Evolutionary conservation across 306 rosid species (phyloP), one percentile per base, ranked within the genome.

Genomic region (Sesbania bispinosa): DNA sequence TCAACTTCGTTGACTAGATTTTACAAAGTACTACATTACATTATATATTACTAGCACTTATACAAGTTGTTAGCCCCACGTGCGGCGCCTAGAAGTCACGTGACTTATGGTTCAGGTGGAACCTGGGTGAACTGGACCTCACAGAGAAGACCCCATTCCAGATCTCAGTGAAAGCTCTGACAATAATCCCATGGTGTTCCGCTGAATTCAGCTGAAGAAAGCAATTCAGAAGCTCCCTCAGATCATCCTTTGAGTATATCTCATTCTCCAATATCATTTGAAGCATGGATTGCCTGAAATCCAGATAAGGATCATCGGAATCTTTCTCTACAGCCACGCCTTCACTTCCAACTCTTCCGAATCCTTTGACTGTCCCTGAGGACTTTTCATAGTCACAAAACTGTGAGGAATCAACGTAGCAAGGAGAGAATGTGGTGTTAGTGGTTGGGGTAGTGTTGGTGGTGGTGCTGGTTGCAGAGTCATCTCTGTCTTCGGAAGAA

Each of bases 241-340:
- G 86, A 36, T 85, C 99, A 1, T 89, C 85, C 42, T 94, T 94
- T 0, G 91, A 82, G 80, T 91, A 91, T 15, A 94, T 91, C 78
- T 94, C 90, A 39, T 94, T 94, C 83, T 94, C 96, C 80, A 91
- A 32, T 20, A 94, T 91, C 99, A 94, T 94, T 57, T 91, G 95
- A 0, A 91, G 87, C 99, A 94, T 94, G 4, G 99, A 94, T 6
- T 86, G 91, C 48, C 88, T 78, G 41, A 94, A 94, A 67, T 94
- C 99, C 42, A 87, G 10, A 73, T 89, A 94, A 26, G 99, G 99
- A 65, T 94, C 97, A 59, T 87, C 93, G 10, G 99, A 91, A 13
- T 94, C 96, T 59, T 91, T 91, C 88, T 89, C 99, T 14, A 94
- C 88, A 1, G 99, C 97, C 42, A 94, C 82, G n/a, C 95, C 89